These are phyloP conservation scores for Penicillium ucsense DNA, from an alignment of 495 filamentous ascomycete species.

Conservation along the genomic window DNA sequence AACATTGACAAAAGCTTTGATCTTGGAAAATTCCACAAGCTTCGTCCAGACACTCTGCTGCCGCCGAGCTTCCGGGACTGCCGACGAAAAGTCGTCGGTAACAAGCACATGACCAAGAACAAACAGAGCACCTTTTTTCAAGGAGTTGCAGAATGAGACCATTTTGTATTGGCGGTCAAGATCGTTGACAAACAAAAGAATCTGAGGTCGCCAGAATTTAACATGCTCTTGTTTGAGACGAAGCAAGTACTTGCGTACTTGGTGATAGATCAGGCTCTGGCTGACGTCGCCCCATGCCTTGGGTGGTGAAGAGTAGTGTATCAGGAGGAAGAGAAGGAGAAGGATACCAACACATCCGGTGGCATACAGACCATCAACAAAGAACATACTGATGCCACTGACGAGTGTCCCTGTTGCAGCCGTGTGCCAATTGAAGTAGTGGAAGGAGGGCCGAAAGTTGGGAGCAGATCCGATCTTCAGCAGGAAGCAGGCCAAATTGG, in stretches of 20 bases:
- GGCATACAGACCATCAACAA: conserved; percentile 78
- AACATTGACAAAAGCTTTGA: conserved; percentile 85
- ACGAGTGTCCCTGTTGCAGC: conserved; percentile 63
- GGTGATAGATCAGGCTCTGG: conserved; percentile 83
- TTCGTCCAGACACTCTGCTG: conserved; percentile 79
- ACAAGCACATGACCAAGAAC: conserved; percentile 83
- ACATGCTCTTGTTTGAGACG: conserved; percentile 79
- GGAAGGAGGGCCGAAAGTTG: conserved; percentile 82
- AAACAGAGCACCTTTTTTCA: conserved; percentile 82
- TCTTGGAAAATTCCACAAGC: conserved; percentile 75
- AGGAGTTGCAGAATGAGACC: conserved; percentile 83
- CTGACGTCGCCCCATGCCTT: conserved; percentile 88
- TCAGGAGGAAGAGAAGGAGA: conserved; percentile 67
- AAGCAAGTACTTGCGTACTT: conserved; percentile 80
- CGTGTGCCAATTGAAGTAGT: conserved; percentile 81
- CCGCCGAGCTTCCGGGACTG: conserved; percentile 70
- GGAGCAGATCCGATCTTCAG: conserved; percentile 89
- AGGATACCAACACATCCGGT: conserved; percentile 64
- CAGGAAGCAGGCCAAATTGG: conserved; percentile 78
- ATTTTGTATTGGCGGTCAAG: conserved; percentile 67
- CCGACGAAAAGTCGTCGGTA: conserved; percentile 66
- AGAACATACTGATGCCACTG: conserved; percentile 76
- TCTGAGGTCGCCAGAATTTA: conserved; percentile 85
- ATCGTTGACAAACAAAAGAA: conserved; percentile 75
- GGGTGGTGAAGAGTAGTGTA: conserved; percentile 75